These are phyloP conservation scores for Kodamaea leandrae DNA, from an alignment of 805 yeast genomes.

Conservation along the genomic window DNA sequence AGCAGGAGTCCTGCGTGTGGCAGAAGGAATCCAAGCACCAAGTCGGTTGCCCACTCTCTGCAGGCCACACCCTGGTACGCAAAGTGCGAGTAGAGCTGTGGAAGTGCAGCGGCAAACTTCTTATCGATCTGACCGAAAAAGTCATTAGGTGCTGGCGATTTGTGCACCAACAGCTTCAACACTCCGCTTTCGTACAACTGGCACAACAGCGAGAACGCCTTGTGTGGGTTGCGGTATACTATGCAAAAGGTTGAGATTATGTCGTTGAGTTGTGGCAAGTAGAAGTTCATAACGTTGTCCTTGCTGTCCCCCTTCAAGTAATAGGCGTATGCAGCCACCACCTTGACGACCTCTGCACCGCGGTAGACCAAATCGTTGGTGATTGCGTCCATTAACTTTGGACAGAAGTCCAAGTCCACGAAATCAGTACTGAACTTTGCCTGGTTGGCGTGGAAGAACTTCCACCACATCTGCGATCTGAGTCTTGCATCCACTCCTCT, in stretches of 20 bases:
- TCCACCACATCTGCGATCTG: constrained; percentile 52
- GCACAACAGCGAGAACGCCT: constrained; percentile 39
- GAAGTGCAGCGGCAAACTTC: constrained; percentile 40
- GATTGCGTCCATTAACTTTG: constrained; percentile 1
- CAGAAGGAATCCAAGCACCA: constrained; percentile 47
- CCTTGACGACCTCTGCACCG: constrained; percentile 5
- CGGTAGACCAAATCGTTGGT: constrained; percentile 5
- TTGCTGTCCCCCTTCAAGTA: constrained; percentile 8
- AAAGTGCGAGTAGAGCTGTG: constrained; percentile 51
- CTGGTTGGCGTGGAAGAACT: constrained; percentile 11
- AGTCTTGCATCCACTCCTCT: constrained; percentile 21
- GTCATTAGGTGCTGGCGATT: constrained; percentile 3
- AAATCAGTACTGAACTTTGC: constrained; percentile 4
- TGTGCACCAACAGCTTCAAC: constrained; percentile 13
- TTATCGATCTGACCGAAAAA: constrained; percentile 39
- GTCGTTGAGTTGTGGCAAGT: constrained; percentile 35
- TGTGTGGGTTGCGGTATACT: constrained; percentile 28
- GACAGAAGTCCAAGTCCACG: constrained; percentile 3
- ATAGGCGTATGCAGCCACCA: constrained; percentile 7
- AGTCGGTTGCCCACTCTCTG: constrained; percentile 37
- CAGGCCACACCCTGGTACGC: constrained; percentile 40
- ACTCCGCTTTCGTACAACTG: constrained; percentile 37
- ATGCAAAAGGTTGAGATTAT: constrained; percentile 43
- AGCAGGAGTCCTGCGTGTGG: constrained; percentile 42
- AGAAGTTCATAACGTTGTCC: constrained; percentile 17